Evolutionary conservation across 352 stramenopile genomes (phyloP), one percentile per base, ranked within the genome.

Genomic region (Globisporangium splendens): DNA sequence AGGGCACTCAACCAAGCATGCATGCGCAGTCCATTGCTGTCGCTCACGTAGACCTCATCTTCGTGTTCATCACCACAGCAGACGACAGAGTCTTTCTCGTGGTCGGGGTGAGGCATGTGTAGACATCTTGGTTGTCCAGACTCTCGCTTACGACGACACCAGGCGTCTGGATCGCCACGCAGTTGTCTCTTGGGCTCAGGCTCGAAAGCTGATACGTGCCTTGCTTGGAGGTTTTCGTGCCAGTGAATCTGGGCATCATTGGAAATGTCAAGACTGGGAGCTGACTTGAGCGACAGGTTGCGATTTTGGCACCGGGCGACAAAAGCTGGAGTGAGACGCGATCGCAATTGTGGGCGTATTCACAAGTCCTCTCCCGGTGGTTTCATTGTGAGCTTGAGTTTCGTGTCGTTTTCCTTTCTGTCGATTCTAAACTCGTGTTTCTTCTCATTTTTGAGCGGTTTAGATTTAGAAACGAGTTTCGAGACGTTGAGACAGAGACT

Each of bases 1-100:
- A 60, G 28, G 11, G 6, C 41, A 10, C 54, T 52, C n/a, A 24
- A 52, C 54, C 54, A 60, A 17, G 42, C 11, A 42, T 60, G 39
- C 42, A 60, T 60, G 24, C 24, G 54, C 21, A 60, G 42, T 10
- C 54, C 54, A 17, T 60, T 60, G 38, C 51, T 56, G 51, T 56
- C 51, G 21, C 6, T 41, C 17, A 20, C 35, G 38, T 31, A 48
- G 6, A 48, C 17, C 5, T 52, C 47, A 20, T 56, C 38, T 41
- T 49, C 20, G 6, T 49, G 33, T 10, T 18, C 50, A 42, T 33
- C 10, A 18, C 38, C 24, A 41, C 14, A 48, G 51, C 46, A 48
- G 38, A 46, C 15, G 14, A 33, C 35, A 13, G 21, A n/a, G 39
- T 44, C 39, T 10, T 35, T 35, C 39, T 44, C 13, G 12, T 44